Percentiles rank a stretch among this genome's conserved stretches.
These are phyloP conservation scores for Uncinocarpus reesii DNA, from an alignment of 2,329 filamentous ascomycete species.

Conservation along the genomic window DNA sequence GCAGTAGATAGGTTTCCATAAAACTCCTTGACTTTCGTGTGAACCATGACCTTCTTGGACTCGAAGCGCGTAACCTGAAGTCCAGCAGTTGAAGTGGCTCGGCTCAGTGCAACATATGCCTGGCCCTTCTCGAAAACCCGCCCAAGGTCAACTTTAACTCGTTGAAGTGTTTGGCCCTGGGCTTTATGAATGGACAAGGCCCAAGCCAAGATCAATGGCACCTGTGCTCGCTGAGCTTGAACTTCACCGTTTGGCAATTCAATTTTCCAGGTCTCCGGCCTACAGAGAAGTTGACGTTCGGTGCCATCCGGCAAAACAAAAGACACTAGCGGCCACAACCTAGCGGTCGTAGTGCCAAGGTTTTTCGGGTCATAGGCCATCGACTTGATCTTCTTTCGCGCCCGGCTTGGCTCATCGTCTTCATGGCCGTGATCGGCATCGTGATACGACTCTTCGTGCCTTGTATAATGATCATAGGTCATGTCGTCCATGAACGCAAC, in stretches of 20 bases:
- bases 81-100: slow-evolving; percentile 77
- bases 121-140: slow-evolving; percentile 95
- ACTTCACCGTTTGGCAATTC: slow-evolving; percentile 93
- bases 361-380: slow-evolving; percentile 42
- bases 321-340: slow-evolving; percentile 70
- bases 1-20: slow-evolving; percentile 73
- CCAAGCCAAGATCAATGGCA: slow-evolving; percentile 91
- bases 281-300: slow-evolving; percentile 64
- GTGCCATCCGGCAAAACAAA: slow-evolving; percentile 74
- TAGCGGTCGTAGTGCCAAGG: slow-evolving; percentile 40
- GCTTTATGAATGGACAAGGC: slow-evolving; percentile 96
- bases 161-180: slow-evolving; percentile 84
- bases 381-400: slow-evolving; percentile 46
- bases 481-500: slow-evolving; percentile 65
- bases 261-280: slow-evolving; percentile 88
- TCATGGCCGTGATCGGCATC: slow-evolving; percentile 36
- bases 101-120: slow-evolving; percentile 90
- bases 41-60: slow-evolving; percentile 84
- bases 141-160: slow-evolving; percentile 88
- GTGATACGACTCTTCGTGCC: slow-evolving; percentile 48
- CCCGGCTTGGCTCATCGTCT: slow-evolving; percentile 34
- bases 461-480: slow-evolving; percentile 48
- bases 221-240: slow-evolving; percentile 70
- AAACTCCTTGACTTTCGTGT: slow-evolving; percentile 73
- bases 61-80: slow-evolving; percentile 84